Base-by-base conservation (phyloP, 495 filamentous ascomycete species). In the Tuber melanosporum region DNA sequence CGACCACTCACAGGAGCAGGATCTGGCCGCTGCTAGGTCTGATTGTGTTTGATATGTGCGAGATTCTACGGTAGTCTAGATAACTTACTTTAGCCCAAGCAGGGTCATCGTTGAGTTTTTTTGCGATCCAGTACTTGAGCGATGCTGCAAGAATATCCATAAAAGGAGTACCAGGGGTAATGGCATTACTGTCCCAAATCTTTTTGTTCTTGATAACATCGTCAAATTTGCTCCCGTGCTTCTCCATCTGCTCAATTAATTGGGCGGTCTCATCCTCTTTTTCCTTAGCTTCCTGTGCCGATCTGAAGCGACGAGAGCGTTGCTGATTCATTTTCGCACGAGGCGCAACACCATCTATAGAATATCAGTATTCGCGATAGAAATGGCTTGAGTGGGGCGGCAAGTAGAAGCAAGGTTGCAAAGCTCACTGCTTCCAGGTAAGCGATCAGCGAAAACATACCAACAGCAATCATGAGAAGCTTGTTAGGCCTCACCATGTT, bases 251-350 rank as follows among this genome's bases (percentile, higher is more conserved):
- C 81, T 94, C 93, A 75, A 92, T 85, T 45, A 97, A 90, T 81
- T 95, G 92, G 74, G 91, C 90, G 80, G 94, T 97, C 83, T 97
- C 93, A 77, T 92, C 92, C 82, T 96, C 94, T 82, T 97, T 97
- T 82, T 98, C 94, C 83, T 91, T 91, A 41, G 95, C 95, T 83
- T 99, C 95, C 84, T 94, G 92, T 0, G 95, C 95, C 19, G 95
- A 94, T 75, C 96, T 90, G 85, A 99, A 99, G 81, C 96, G 92
- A 82, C 96, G 89, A 62, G 96, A 91, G 80, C 96, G 92, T 85
- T 99, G 96, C 84, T 99, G 96, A 83, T 99, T 99, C 96, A 99
- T 99, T 87, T 99, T 99, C 73, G 96, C 96, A 77, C 96, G 91
- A 12, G 96, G 96, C n/a, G 96, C 96, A 73, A 99, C 96, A 76